phyloP scores from a whole-genome alignment of 2,329 filamentous ascomycete species.

The Xylaria sp. region DNA sequence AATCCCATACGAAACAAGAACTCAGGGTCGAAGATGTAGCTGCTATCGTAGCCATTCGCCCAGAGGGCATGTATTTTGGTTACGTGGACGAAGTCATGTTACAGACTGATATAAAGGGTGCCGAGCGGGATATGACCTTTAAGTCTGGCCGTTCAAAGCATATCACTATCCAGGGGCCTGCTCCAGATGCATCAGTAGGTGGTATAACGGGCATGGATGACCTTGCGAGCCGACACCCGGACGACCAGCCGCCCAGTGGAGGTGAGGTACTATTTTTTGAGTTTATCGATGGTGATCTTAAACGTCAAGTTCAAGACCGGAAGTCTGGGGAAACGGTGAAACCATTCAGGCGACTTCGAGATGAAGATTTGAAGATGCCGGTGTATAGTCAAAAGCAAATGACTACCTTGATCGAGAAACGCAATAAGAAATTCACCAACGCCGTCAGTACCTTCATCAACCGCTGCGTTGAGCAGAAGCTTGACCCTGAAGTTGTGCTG shows the following conservation, averaged over 20 bases:
- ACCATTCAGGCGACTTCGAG: slow-evolving; percentile 72
- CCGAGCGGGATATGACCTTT: slow-evolving; percentile 72
- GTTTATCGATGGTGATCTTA: slow-evolving; percentile 90
- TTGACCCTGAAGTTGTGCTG: slow-evolving; percentile 75
- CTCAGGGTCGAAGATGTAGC: slow-evolving; percentile 83
- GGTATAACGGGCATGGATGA: slow-evolving; percentile 62
- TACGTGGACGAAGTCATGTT: slow-evolving; percentile 88
- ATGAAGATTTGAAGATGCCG: slow-evolving; percentile 89
- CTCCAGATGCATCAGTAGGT: slow-evolving; percentile 66
- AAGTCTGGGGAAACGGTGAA: slow-evolving; percentile 79
- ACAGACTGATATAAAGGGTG: slow-evolving; percentile 79
- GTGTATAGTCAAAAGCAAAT: slow-evolving; percentile 94
- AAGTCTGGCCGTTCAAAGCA: slow-evolving; percentile 65
- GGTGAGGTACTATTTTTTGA: slow-evolving; percentile 88
- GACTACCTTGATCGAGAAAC: slow-evolving; percentile 86
- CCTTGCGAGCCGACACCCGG: slow-evolving; percentile 50
- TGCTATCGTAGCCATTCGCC: slow-evolving; percentile 79
- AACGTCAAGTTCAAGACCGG: slow-evolving; percentile 76
- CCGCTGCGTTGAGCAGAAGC: slow-evolving; percentile 69
- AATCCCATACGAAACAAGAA: slow-evolving; percentile 78
- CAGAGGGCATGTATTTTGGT: slow-evolving; percentile 80
- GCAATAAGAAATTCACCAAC: slow-evolving; percentile 83
- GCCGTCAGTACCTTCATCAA: slow-evolving; percentile 83
- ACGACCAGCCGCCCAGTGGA: slow-evolving; percentile 50
- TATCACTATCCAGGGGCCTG: slow-evolving; percentile 60